A percentile compares a stretch with the other conserved stretches of the same genome.
Conservation (phyloP, 2,329 filamentous ascomycete genomes). For the Paraphoma chrysanthemicola region DNA sequence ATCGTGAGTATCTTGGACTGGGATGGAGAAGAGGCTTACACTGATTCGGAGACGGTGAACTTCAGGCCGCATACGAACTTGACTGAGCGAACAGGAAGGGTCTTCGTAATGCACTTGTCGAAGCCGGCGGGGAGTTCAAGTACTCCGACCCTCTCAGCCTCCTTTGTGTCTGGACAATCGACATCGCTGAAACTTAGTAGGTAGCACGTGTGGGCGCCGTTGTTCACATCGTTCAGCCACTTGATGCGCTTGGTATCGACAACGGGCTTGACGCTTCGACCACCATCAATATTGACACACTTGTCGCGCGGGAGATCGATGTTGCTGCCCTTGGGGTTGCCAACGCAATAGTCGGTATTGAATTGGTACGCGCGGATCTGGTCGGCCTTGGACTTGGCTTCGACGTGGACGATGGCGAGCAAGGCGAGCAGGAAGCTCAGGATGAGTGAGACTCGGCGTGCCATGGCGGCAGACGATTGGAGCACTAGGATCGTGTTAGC, state of each 20-base stretch:
- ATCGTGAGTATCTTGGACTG: neutral
- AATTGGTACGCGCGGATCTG: slow-evolving; percentile 24
- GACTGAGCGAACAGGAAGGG: slow-evolving; percentile 12
- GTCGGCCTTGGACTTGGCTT: slow-evolving; percentile 19
- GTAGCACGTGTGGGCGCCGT: neutral
- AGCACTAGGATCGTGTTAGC: neutral
- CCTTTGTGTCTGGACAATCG: slow-evolving; percentile 15
- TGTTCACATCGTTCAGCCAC: slow-evolving; percentile 25
- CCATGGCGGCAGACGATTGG: slow-evolving; percentile 10
- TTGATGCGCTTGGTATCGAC: slow-evolving; percentile 14
- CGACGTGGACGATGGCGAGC: slow-evolving; percentile 9
- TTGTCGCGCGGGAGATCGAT: slow-evolving; percentile 24
- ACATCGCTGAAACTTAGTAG: slow-evolving; percentile 7
- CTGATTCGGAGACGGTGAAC: neutral
- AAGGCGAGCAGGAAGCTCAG: slow-evolving; percentile 21
- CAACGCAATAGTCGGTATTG: slow-evolving; percentile 21
- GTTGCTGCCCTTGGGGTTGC: slow-evolving; percentile 15
- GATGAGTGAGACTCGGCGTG: slow-evolving; percentile 8
- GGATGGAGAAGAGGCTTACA: neutral
- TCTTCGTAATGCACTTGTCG: slow-evolving; percentile 9
- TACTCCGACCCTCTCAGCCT: slow-evolving; percentile 10
- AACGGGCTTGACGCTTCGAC: slow-evolving; percentile 22
- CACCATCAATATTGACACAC: slow-evolving; percentile 22
- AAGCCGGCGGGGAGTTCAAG: slow-evolving; percentile 11
- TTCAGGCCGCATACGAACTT: slow-evolving; percentile 19